These are phyloP conservation scores for Saccharomycopsis javanensis DNA, from an alignment of 805 yeast species.

Conservation along the genomic window DNA sequence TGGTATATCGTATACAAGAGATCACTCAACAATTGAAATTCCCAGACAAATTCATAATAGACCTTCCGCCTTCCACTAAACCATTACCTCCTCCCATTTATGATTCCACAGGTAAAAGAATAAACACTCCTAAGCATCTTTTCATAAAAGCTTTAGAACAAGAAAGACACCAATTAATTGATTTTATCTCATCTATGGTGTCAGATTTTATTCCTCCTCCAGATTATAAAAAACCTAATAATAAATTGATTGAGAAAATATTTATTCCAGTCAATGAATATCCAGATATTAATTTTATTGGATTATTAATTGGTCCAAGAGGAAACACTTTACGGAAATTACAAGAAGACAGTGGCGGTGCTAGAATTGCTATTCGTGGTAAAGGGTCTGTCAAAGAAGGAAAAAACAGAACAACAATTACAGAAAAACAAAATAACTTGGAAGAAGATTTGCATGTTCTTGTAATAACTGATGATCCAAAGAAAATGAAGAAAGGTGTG, in stretches of 20 bases:
- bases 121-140: conserved; percentile 72
- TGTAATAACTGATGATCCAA: conserved; percentile 74
- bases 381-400: conserved; percentile 95
- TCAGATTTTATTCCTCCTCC: conserved; percentile 75
- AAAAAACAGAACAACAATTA: conserved; percentile 40
- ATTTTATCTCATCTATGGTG: conserved; percentile 56
- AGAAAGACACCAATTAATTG: conserved; percentile 75
- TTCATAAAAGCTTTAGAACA: conserved; percentile 53
- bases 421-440: conserved; percentile 42
- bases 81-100: conserved; percentile 94
- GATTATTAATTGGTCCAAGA: conserved; percentile 87
- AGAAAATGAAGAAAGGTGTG: conserved; percentile 65
- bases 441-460: conserved; percentile 86
- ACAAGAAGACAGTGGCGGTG: conserved; percentile 59
- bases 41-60: conserved; percentile 33
- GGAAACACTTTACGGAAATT: conserved; percentile 78
- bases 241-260: conserved; percentile 65
- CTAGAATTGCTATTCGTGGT: conserved; percentile 85
- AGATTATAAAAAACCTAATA: conserved; percentile 54
- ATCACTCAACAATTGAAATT: conserved; percentile 50
- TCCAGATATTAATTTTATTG: conserved; percentile 90
- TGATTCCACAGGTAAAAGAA: conserved; percentile 73
- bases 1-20: conserved; percentile 69
- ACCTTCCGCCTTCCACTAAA: conserved; percentile 45
- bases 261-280: conserved; percentile 78